Percentiles rank a stretch among this genome's conserved stretches.
These are phyloP conservation scores for Psilocybe cyanescens DNA, from an alignment of 768 basidiomycete genomes.

Conservation along the genomic window DNA sequence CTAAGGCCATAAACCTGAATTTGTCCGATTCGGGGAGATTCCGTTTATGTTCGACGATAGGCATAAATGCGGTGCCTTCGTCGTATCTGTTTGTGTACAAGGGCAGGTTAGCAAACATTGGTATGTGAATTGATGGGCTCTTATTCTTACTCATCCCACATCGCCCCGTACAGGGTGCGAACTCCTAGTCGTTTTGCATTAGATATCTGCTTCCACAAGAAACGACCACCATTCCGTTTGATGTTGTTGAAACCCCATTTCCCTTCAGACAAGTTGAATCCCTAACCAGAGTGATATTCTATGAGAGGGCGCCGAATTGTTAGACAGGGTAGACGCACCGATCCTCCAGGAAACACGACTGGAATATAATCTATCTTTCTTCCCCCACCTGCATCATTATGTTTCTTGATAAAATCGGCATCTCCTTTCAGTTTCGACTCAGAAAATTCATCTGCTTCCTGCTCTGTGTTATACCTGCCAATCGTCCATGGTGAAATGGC, in stretches of 20 bases:
- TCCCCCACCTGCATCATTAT: constrained; percentile 42
- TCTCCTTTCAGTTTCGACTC: constrained; percentile 68
- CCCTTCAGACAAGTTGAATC: constrained; percentile 71
- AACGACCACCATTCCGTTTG: constrained; percentile 72
- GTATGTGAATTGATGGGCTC: neutral
- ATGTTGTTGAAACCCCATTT: constrained; percentile 76
- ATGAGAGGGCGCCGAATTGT: neutral
- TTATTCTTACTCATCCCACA: constrained; percentile 80
- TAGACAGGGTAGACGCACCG: constrained; percentile 52
- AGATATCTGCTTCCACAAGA: constrained; percentile 80
- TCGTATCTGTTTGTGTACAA: constrained; percentile 60
- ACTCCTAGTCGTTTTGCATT: constrained; percentile 67
- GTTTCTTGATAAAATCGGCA: constrained; percentile 56
- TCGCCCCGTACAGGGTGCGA: constrained; percentile 75
- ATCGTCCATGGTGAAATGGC: constrained; percentile 86
- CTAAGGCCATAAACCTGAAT: constrained; percentile 70
- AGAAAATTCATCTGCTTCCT: constrained; percentile 66
- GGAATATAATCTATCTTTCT: constrained; percentile 82
- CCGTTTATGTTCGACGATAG: constrained; percentile 61
- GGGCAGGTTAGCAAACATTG: constrained; percentile 5
- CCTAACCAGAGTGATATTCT: constrained; percentile 41
- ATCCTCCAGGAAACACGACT: constrained; percentile 80
- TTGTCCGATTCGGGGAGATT: constrained; percentile 64
- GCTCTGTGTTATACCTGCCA: constrained; percentile 65
- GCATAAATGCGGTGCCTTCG: constrained; percentile 85